Conservation (phyloP, 306 rosid species). For the Dryas drummondii region DNA sequence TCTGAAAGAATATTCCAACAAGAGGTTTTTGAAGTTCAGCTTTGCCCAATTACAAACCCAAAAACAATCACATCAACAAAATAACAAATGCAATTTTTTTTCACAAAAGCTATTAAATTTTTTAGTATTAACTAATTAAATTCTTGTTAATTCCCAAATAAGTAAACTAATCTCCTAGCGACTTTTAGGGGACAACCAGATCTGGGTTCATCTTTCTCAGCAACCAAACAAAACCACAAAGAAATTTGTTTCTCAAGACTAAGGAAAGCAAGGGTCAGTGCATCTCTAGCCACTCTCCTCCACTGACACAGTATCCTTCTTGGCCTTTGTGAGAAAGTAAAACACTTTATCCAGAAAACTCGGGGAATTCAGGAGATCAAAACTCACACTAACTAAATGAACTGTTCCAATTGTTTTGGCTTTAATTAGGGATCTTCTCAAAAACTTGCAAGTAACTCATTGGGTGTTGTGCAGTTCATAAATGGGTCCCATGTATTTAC, state of each 20-base stretch:
- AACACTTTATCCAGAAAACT: neutral
- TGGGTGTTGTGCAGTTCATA: neutral
- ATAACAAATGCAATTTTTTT: too few species aligned
- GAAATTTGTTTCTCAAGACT: neutral
- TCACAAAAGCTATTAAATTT: neutral
- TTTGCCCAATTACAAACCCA: too few species aligned
- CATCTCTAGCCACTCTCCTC: neutral
- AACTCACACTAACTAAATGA: too few species aligned
- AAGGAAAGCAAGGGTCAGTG: neutral
- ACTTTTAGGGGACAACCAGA: neutral
- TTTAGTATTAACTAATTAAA: neutral
- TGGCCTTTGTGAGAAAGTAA: neutral
- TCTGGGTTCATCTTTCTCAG: neutral
- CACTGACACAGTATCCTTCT: neutral
- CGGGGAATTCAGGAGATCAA: too few species aligned
- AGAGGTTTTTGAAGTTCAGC: too few species aligned
- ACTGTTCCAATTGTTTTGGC: too few species aligned
- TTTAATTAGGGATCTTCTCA: neutral
- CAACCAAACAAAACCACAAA: neutral
- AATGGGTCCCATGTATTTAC: neutral
- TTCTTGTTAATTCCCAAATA: neutral
- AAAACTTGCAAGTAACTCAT: neutral
- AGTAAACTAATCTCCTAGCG: neutral
- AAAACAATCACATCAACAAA: too few species aligned
- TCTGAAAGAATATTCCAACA: too few species aligned